Evolutionary conservation across 768 basidiomycete genomes (phyloP).

Genomic region (Calocybe gangraenosa): DNA sequence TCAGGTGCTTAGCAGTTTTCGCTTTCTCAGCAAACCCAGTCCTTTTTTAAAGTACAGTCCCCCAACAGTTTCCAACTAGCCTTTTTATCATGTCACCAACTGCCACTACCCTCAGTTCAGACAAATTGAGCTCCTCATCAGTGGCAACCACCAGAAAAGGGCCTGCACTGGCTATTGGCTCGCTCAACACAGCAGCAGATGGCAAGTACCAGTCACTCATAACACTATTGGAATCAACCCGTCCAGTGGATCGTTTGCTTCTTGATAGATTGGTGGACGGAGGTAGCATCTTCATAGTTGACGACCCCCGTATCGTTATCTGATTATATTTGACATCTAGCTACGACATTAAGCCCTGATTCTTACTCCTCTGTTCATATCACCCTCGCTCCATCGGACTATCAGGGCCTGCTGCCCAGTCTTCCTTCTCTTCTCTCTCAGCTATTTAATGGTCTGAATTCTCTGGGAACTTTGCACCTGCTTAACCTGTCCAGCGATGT

Average conservation of each 20-base stretch:
- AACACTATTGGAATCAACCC: slow-evolving; percentile 48
- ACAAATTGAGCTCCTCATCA: slow-evolving; percentile 16
- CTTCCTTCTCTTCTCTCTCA: slow-evolving; percentile 55
- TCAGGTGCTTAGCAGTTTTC: no score
- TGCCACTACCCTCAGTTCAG: slow-evolving; percentile 37
- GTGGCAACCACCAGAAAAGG: slow-evolving; percentile 32
- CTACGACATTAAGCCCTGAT: slow-evolving; percentile 48
- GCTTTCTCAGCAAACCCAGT: no score
- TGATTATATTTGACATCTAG: slow-evolving; percentile 30
- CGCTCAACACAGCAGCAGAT: slow-evolving; percentile 71
- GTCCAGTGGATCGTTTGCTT: slow-evolving; percentile 72
- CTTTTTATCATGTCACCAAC: slow-evolving; percentile 54
- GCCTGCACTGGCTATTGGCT: slow-evolving; percentile 70
- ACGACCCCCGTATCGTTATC: neutral
- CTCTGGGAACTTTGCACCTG: slow-evolving; percentile 68
- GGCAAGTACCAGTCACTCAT: slow-evolving; percentile 76
- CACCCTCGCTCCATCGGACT: slow-evolving; percentile 60
- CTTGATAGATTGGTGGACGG: slow-evolving; percentile 78
- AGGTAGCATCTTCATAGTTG: slow-evolving; percentile 46
- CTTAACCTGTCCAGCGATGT: slow-evolving; percentile 46
- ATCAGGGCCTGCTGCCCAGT: slow-evolving; percentile 49
- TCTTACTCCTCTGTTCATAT: slow-evolving; percentile 66
- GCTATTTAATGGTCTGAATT: slow-evolving; percentile 54
- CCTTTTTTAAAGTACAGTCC: no score
- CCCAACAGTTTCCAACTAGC: no score